phyloP scores from a whole-genome alignment of 2,329 filamentous ascomycete genomes.

The Didymellaceae sp. region DNA sequence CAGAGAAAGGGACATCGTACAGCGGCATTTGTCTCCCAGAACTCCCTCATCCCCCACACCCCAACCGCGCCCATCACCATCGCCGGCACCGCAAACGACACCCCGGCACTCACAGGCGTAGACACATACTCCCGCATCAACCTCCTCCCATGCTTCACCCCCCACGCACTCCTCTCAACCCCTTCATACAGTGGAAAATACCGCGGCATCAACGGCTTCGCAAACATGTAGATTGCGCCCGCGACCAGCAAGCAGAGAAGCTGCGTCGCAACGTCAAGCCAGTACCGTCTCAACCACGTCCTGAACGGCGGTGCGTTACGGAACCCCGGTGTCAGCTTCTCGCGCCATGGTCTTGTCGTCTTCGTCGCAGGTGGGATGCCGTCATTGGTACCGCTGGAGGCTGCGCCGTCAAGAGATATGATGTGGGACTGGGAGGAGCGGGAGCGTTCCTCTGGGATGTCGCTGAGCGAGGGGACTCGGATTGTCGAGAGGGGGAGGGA shows the following conservation, averaged over 20 bases:
- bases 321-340: conserved; percentile 18
- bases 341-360: background rate
- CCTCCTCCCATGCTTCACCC: conserved; percentile 66
- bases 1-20: conserved; percentile 25
- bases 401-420: background rate
- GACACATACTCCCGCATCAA: conserved; percentile 72
- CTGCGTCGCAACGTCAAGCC: conserved; percentile 71
- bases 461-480: background rate
- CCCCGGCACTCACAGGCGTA: conserved; percentile 68
- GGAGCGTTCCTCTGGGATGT: conserved; percentile 4
- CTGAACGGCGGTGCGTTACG: conserved; percentile 20
- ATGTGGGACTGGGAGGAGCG: background rate
- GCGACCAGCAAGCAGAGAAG: conserved; percentile 65
- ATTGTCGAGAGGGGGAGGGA: background rate
- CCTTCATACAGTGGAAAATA: conserved; percentile 57
- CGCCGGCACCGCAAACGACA: conserved; percentile 69
- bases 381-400: no score
- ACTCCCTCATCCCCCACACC: conserved; percentile 58
- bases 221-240: conserved; percentile 32
- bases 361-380: background rate
- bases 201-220: conserved; percentile 64
- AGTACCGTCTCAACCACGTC: conserved; percentile 20
- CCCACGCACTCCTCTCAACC: conserved; percentile 44
- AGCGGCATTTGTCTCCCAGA: conserved; percentile 65
- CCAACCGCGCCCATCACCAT: conserved; percentile 67